Conservation (phyloP, 768 basidiomycete genomes). For the Naganishia onofrii region DNA sequence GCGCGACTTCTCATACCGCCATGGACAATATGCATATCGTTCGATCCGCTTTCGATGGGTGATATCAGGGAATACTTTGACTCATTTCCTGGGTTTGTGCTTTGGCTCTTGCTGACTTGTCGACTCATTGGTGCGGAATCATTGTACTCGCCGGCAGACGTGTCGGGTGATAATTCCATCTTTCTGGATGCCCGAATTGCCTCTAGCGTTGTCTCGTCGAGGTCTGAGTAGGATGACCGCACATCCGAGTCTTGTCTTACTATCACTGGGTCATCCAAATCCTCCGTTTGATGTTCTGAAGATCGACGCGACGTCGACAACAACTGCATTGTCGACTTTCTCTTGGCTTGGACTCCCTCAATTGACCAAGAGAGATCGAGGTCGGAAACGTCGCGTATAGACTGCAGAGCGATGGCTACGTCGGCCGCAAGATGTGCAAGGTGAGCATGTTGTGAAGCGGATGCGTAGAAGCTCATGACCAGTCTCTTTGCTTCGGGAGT, state of each 20-base stretch:
- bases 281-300: background rate
- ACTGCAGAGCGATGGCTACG: slow-evolving; percentile 38
- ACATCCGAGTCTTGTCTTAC: slow-evolving; percentile 5
- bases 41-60: background rate
- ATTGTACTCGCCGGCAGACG: background rate
- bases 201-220: slow-evolving; percentile 33
- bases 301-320: slow-evolving; percentile 3
- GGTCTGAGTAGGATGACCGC: slow-evolving; percentile 25
- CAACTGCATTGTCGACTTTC: background rate
- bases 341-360: slow-evolving; percentile 2
- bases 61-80: slow-evolving; percentile 10
- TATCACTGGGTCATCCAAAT: background rate
- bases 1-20: background rate
- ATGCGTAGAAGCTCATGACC: slow-evolving; percentile 37
- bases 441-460: slow-evolving; percentile 37
- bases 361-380: slow-evolving; percentile 46
- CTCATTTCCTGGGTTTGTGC: background rate
- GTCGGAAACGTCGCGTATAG: slow-evolving; percentile 36
- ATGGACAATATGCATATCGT: background rate
- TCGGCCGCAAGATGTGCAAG: slow-evolving; percentile 45
- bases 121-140: background rate
- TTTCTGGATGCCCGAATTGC: slow-evolving; percentile 18
- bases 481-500: slow-evolving; percentile 27
- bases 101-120: background rate
- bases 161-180: background rate